Evolutionary conservation across 495 filamentous ascomycete species (phyloP), one percentile per base, ranked within the genome.

Genomic region (Xylaria intraflava): DNA sequence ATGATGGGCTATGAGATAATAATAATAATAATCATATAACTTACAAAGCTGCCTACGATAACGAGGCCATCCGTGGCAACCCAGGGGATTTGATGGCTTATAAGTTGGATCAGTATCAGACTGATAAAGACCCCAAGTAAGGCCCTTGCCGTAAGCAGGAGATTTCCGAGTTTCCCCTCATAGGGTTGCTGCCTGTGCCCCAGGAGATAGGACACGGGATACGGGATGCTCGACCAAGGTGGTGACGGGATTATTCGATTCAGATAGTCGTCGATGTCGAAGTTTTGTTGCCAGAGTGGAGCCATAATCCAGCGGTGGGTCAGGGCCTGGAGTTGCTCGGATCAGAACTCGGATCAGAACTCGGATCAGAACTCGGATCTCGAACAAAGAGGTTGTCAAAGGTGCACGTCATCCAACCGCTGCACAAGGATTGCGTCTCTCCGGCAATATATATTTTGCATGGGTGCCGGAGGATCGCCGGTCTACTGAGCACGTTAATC

Each of bases 181-280:
- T 52, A 57, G 22, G 38, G 44, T 20, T 54, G 59, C 22, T 58
- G 48, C 23, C 78, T 74, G 53, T 83, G 64, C 24, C 82, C 82
- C 8, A 83, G 58, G 50, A 83, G 75, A 56, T 74, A 72, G 22
- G 75, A 62, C 16, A 83, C 49, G 1, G 71, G 69, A 29, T 59
- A 64, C 5, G 81, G 77, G 14, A 83, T 53, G 6, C 54, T 54
- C 10, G 71, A 67, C 33, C 82, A 64, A 29, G 69, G 60, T n/a
- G 74, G 72, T 0, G 70, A 56, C 1, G 83, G 83, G 35, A 89
- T 47, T 53, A 82, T 68, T 0, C 74, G 82, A 62, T 87, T 86
- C 11, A 90, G 55, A 58, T 79, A 77, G 9, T 61, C 64, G 69
- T 90, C 87, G 41, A 90, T 78, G 62, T 88, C 81, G 65, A 89